phyloP scores from a whole-genome alignment of 2,329 filamentous ascomycete species.

The Sporothrix schenckii region DNA sequence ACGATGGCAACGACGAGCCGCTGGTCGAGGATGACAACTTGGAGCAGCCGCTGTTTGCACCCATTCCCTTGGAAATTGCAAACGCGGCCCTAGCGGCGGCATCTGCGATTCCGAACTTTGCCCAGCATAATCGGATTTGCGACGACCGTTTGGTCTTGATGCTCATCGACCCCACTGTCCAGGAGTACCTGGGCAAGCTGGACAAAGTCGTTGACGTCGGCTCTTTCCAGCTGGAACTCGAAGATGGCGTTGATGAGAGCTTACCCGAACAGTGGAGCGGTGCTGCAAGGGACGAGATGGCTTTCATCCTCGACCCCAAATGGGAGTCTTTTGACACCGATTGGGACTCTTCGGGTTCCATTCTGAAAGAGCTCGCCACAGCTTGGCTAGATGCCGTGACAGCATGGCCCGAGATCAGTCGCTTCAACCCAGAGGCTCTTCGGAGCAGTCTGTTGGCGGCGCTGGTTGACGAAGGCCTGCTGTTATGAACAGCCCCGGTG shows the following conservation, averaged over 20 bases:
- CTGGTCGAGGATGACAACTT: background rate
- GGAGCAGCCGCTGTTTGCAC: background rate
- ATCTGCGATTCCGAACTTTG: background rate
- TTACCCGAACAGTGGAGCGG: background rate
- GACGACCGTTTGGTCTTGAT: background rate
- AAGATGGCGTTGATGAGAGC: background rate
- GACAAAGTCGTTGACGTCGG: background rate
- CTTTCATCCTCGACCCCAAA: background rate
- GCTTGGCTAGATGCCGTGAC: background rate
- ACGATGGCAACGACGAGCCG: background rate
- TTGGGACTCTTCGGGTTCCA: background rate
- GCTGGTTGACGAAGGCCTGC: background rate
- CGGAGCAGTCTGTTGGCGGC: background rate
- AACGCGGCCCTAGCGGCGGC: too few species aligned
- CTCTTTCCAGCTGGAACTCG: background rate
- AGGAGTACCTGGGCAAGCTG: background rate
- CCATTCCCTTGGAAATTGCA: background rate
- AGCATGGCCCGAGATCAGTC: background rate
- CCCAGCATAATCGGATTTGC: conserved; percentile 1
- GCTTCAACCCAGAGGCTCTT: background rate
- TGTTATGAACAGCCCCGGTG: background rate
- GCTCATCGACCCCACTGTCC: background rate
- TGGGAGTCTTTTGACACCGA: background rate
- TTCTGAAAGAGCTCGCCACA: background rate
- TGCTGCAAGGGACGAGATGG: background rate